Evolutionary conservation across 768 basidiomycete genomes (phyloP).

Genomic region (Pleurotus eryngii): DNA sequence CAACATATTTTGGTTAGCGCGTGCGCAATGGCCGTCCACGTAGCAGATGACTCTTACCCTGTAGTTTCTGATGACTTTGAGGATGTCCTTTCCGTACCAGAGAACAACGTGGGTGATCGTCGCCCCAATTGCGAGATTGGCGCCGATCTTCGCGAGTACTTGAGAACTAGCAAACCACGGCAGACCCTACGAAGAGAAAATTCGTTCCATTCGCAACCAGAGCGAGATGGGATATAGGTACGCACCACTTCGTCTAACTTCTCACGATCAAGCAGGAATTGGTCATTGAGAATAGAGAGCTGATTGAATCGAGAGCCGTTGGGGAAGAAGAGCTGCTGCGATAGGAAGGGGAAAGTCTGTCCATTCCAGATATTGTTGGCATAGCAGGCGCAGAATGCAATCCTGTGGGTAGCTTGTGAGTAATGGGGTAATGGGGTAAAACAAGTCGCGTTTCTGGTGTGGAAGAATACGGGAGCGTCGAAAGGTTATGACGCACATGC

Average conservation of each 20-base stretch:
- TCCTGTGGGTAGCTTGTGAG: constrained; percentile 18
- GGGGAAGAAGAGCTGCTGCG: constrained; percentile 37
- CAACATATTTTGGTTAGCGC: neutral
- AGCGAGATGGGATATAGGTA: neutral
- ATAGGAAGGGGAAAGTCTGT: constrained; percentile 57
- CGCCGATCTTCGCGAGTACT: constrained; percentile 36
- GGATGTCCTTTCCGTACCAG: constrained; percentile 52
- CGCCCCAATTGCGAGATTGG: constrained; percentile 38
- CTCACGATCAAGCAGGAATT: constrained; percentile 44
- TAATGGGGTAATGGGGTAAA: neutral
- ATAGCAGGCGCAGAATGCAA: constrained; percentile 42
- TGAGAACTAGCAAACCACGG: constrained; percentile 47
- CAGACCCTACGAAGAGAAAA: constrained; percentile 24
- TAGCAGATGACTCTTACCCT: constrained; percentile 22
- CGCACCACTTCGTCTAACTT: constrained; percentile 43
- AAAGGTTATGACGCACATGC: constrained; percentile 38
- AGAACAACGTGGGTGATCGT: constrained; percentile 49
- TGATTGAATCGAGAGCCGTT: constrained; percentile 52
- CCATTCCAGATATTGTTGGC: constrained; percentile 53
- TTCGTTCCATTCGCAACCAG: too few species aligned
- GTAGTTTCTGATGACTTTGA: constrained; percentile 37
- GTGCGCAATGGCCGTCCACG: neutral
- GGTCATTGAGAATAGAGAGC: constrained; percentile 45
- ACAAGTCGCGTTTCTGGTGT: constrained; percentile 1
- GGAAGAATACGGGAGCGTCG: neutral